Percentiles rank a stretch among this genome's conserved stretches.
Conservation (phyloP, 176 grass and related monocot genomes). For the Rhynchospora pubera region DNA sequence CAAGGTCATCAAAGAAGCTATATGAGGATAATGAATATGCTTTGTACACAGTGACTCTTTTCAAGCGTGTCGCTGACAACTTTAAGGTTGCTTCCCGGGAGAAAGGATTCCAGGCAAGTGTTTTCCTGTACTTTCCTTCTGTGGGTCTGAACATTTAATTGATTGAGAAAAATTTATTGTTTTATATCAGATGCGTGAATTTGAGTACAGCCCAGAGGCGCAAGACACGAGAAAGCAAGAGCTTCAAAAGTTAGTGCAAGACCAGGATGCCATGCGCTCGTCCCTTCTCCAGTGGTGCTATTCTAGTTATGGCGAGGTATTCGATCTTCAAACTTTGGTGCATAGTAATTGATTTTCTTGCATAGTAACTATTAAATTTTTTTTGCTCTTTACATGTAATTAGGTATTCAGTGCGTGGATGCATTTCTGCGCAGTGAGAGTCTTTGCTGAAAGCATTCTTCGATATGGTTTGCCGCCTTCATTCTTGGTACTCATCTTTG, state of each 20-base stretch:
- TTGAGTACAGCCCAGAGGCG: slow-evolving; percentile 82
- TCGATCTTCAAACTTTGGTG: neutral
- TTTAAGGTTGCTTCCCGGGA: slow-evolving; percentile 76
- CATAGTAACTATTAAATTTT: neutral
- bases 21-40: slow-evolving; percentile 90
- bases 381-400: neutral
- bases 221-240: slow-evolving; percentile 80
- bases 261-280: slow-evolving; percentile 71
- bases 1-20: slow-evolving; percentile 74
- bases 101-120: slow-evolving; percentile 76
- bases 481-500: slow-evolving; percentile 50
- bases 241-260: slow-evolving; percentile 73
- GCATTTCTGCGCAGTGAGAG: slow-evolving; percentile 85
- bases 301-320: slow-evolving; percentile 96
- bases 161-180: slow-evolving; percentile 4
- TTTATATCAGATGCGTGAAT: slow-evolving; percentile 65
- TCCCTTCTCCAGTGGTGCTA: slow-evolving; percentile 93
- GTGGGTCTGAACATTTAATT: neutral
- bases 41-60: slow-evolving; percentile 88
- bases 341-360: neutral
- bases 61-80: slow-evolving; percentile 82
- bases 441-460: slow-evolving; percentile 97
- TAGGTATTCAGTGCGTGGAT: slow-evolving; percentile 99
- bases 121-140: neutral
- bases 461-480: slow-evolving; percentile 87